Conservation (phyloP, 148 eudicot genomes). For the Camellia granthamiana region DNA sequence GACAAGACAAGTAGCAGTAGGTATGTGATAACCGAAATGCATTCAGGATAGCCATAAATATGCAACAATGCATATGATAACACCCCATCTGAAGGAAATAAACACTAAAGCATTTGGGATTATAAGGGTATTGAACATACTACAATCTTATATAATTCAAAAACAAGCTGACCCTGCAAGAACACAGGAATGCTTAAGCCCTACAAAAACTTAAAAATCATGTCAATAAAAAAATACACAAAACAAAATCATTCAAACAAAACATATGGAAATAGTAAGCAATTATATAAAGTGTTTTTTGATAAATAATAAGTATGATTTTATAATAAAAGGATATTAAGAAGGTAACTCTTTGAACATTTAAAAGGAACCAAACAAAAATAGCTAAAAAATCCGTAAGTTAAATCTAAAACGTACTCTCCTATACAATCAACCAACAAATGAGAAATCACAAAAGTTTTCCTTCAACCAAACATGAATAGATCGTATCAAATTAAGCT, state of each 20-base stretch:
- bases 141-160: not conserved
- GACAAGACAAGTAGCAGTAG: not conserved
- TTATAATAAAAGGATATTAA: no score
- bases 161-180: not conserved
- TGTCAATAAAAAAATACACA: not conserved
- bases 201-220: not conserved
- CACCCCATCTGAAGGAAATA: slow-evolving; percentile 2
- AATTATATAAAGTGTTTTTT: no score
- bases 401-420: no score
- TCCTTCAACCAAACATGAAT: no score
- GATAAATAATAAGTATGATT: no score
- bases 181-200: not conserved
- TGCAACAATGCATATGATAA: not conserved
- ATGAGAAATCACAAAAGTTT: no score
- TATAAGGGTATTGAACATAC: not conserved
- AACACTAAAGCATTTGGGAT: not conserved
- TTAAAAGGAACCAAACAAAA: no score
- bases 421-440: no score
- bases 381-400: no score
- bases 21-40: not conserved
- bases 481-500: no score
- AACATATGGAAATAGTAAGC: no score
- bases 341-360: no score
- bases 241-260: not conserved
- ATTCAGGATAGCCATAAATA: not conserved